Percentiles rank a stretch among this genome's conserved stretches.
phyloP scores from a whole-genome alignment of 2,329 filamentous ascomycete genomes.

The Microsporum ferrugineum region DNA sequence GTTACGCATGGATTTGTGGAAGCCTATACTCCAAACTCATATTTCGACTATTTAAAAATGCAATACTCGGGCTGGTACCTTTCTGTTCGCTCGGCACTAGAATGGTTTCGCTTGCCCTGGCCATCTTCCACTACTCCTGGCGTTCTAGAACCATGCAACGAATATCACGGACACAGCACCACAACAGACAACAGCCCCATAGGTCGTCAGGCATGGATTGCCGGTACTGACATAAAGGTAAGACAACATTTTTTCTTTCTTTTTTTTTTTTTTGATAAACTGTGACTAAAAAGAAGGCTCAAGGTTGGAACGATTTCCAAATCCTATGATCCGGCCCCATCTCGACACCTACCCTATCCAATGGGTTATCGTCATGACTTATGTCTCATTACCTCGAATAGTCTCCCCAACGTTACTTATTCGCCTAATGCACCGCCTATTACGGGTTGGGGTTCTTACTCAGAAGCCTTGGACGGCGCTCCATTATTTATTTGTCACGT shows the following conservation, averaged over 20 bases:
- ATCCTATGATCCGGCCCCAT: constrained; percentile 7
- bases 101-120: too few species aligned
- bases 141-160: not conserved
- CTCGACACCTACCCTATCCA: constrained; percentile 6
- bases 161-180: not conserved
- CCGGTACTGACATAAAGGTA: constrained; percentile 3
- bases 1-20: constrained; percentile 6
- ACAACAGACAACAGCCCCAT: not conserved
- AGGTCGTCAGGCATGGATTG: not conserved
- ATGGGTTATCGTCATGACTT: constrained; percentile 9
- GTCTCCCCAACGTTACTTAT: not conserved
- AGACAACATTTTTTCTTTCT: not conserved
- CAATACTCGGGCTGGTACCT: not conserved
- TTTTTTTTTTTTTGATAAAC: not conserved
- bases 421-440: not conserved
- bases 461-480: constrained; percentile 8
- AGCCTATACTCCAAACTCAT: not conserved
- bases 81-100: too few species aligned
- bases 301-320: constrained; percentile 7
- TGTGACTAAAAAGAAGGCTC: not conserved
- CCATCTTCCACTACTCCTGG: not conserved
- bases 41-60: constrained; percentile 2
- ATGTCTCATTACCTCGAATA: constrained; percentile 6
- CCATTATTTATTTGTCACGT: constrained; percentile 6
- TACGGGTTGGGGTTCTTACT: constrained; percentile 5